Evolutionary conservation across 306 rosid species (phyloP).

Genomic region (Herpetospermum pedunculosum): DNA sequence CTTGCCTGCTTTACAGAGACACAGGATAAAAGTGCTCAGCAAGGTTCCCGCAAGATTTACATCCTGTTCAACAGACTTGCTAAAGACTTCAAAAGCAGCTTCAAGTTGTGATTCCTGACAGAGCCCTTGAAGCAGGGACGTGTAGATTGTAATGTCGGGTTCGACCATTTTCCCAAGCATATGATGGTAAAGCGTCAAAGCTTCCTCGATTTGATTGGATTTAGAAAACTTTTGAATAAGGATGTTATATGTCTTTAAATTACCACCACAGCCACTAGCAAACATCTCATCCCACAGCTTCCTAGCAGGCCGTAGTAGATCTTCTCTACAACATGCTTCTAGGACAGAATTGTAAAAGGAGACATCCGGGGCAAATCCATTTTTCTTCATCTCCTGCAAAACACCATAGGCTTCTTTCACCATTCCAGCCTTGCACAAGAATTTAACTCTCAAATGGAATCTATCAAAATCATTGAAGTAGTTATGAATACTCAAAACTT

Average conservation of each 20-base stretch:
- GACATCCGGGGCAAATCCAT: slow-evolving; percentile 49
- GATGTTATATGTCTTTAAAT: slow-evolving; percentile 68
- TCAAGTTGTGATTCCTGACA: slow-evolving; percentile 46
- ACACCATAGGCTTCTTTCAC: slow-evolving; percentile 68
- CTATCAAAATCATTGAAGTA: slow-evolving; percentile 58
- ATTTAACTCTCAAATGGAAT: slow-evolving; percentile 59
- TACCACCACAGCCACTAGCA: slow-evolving; percentile 54
- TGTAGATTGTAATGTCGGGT: slow-evolving; percentile 54
- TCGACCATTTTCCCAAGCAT: slow-evolving; percentile 52
- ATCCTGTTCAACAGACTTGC: slow-evolving; percentile 43
- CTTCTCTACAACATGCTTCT: slow-evolving; percentile 84
- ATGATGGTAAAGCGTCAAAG: slow-evolving; percentile 49
- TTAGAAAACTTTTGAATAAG: slow-evolving; percentile 54
- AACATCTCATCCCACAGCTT: slow-evolving; percentile 99
- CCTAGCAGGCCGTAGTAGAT: slow-evolving; percentile 67
- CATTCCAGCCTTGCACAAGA: slow-evolving; percentile 64
- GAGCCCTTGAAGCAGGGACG: slow-evolving; percentile 58
- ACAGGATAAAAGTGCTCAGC: slow-evolving; percentile 33
- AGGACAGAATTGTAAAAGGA: slow-evolving; percentile 56
- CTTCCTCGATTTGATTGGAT: slow-evolving; percentile 64
- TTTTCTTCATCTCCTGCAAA: slow-evolving; percentile 74
- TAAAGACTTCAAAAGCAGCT: slow-evolving; percentile 61
- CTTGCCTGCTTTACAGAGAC: slow-evolving; percentile 59
- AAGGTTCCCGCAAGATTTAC: slow-evolving; percentile 36
- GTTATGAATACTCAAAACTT: slow-evolving; percentile 26